A percentile compares a stretch with the other conserved stretches of the same genome.
Evolutionary conservation across 768 basidiomycete genomes (phyloP).

Genomic region (Hygrophoropsis aurantiaca): DNA sequence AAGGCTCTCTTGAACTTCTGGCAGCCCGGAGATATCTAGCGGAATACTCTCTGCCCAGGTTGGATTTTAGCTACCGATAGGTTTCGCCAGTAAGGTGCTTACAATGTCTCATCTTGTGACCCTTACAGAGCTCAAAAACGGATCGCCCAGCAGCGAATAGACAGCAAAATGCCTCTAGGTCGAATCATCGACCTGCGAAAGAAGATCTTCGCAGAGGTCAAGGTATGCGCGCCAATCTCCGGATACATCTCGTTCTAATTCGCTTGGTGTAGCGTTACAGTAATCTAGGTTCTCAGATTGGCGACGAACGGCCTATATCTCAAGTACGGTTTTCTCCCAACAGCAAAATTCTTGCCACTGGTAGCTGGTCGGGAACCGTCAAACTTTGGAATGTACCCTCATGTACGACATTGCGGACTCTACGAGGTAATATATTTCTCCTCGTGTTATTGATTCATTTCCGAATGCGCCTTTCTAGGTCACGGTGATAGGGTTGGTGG

Average conservation of each 20-base stretch:
- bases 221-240: conserved; percentile 50
- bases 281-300: conserved; percentile 96
- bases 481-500: conserved; percentile 93
- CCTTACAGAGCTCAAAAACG: conserved; percentile 90
- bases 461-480: conserved; percentile 42
- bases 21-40: conserved; percentile 84
- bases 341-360: conserved; percentile 83
- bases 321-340: conserved; percentile 95
- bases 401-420: conserved; percentile 74
- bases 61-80: conserved; percentile 62
- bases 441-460: not conserved
- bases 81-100: conserved; percentile 72
- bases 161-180: conserved; percentile 83
- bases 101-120: conserved; percentile 47
- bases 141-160: conserved; percentile 88
- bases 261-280: conserved; percentile 65
- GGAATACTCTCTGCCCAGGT: conserved; percentile 95
- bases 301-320: conserved; percentile 92
- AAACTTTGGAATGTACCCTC: conserved; percentile 96
- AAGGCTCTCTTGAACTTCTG: conserved; percentile 84
- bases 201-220: conserved; percentile 84
- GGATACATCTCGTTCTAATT: not conserved
- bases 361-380: conserved; percentile 93
- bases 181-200: conserved; percentile 92
- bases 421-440: conserved; percentile 57